phyloP scores from a whole-genome alignment of 192 early-diverging fungal genomes.

The Phycomyces nitens region DNA sequence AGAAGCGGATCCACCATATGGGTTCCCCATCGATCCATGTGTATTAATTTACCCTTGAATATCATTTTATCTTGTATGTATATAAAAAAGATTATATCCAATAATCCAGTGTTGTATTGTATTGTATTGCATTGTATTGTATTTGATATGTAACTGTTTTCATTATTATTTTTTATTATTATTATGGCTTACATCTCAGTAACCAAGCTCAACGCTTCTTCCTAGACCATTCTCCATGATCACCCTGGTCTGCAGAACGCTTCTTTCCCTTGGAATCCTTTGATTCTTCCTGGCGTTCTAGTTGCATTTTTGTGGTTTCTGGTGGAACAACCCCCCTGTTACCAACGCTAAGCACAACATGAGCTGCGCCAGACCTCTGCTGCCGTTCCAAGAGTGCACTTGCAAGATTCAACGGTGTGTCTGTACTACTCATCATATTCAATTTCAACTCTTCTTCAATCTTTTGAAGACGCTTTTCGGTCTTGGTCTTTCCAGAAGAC shows the following conservation, averaged over 20 bases:
- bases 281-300: neutral
- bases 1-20: too few relatives aligned
- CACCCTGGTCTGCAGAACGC: neutral
- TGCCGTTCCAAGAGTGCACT: conserved; percentile 69
- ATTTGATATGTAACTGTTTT: too few relatives aligned
- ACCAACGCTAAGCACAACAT: conserved; percentile 79
- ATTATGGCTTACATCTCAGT: neutral
- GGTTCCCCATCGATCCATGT: too few relatives aligned
- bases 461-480: conserved; percentile 81
- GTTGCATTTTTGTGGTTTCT: neutral
- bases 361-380: conserved; percentile 65
- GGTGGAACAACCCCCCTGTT: conserved; percentile 54
- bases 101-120: too few relatives aligned
- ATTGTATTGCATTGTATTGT: too few relatives aligned
- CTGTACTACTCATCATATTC: conserved; percentile 66
- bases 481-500: conserved; percentile 89
- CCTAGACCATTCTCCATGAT: neutral
- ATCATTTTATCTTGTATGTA: too few relatives aligned
- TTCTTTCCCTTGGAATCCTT: neutral
- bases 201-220: neutral
- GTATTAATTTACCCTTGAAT: too few relatives aligned
- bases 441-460: conserved; percentile 77
- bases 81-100: too few relatives aligned
- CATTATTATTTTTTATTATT: too few relatives aligned
- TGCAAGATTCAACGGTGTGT: conserved; percentile 76